Evolutionary conservation across 2,329 filamentous ascomycete species (phyloP), one percentile per base, ranked within the genome.

Genomic region (Domatiomyces catenatus): DNA sequence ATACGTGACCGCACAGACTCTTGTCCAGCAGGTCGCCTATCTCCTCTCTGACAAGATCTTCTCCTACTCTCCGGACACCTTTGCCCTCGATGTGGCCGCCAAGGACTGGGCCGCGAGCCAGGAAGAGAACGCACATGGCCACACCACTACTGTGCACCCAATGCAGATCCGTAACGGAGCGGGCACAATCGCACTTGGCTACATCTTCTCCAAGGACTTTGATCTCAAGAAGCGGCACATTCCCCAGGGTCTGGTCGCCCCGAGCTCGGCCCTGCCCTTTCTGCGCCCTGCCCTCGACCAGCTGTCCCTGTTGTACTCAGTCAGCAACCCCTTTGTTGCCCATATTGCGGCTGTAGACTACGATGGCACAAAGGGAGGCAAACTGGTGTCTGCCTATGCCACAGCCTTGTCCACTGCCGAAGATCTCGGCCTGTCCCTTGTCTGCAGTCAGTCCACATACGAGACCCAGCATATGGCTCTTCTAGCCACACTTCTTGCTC

Each of bases 151-250:
- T 12, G 79, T 96, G 46, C 75, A 89, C 54, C 71, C 84, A 20
- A 79, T 95, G 63, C 84, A 98, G 72, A 93, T 89, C 44, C 79
- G 92, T 49, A 79, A 84, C 51, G 92, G 92, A 52, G 92, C 92
- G 49, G 92, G 90, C 50, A 81, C 85, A 57, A 84, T 96, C 63
- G 88, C 92, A 19, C 77, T 98, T 47, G 92, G 92, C 51, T 98
- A 98, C 71, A 86, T 96, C 66, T 98, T 96, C 75, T 95, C 89
- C 54, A 86, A 87, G 62, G 92, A 98, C 69, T 95, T 94, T 63
- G 89, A 96, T 66, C 69, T 94, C 62, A 80, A 78, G 72, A 95
- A 92, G 75, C 81, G 89, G 59, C 81, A 92, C 64, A 81, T 95
- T 52, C 90, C 92, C 2, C 92, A 98, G 75, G 82, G 86, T 15